Conservation (phyloP, 345 rosid genomes). For the Lenwebbia sp. region DNA sequence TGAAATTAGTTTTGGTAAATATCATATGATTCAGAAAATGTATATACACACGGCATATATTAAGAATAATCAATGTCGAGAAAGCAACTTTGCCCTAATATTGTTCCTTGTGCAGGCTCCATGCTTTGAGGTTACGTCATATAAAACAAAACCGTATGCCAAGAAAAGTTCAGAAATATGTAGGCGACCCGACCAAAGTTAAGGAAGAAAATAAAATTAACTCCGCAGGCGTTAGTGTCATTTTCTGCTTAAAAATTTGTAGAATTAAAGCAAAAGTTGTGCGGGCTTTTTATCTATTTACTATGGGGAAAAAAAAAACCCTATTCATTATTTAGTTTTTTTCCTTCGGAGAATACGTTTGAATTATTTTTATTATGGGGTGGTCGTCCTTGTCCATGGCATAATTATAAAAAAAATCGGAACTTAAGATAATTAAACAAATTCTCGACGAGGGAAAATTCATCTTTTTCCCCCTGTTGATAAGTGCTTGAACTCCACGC, state of each 20-base stretch:
- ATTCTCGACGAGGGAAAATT: background rate
- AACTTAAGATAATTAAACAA: background rate
- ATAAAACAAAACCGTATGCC: background rate
- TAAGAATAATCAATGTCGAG: background rate
- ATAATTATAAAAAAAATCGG: background rate
- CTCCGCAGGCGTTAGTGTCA: background rate
- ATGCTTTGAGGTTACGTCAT: background rate
- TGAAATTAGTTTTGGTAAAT: background rate
- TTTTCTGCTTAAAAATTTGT: background rate
- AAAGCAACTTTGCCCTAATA: background rate
- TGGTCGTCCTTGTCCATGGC: background rate
- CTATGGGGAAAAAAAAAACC: background rate
- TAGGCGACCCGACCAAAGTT: background rate
- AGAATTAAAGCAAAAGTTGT: background rate
- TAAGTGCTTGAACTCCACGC: background rate
- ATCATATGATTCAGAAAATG: background rate
- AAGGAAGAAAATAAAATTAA: background rate
- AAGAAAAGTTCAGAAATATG: background rate
- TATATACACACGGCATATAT: accelerated
- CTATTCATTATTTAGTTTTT: background rate
- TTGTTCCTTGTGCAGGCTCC: background rate
- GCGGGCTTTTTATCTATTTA: background rate
- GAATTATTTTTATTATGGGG: background rate
- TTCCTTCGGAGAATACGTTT: background rate
- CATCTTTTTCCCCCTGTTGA: background rate